phyloP scores from a whole-genome alignment of 1,284 basidiomycete species.

The Ustilago curta region DNA sequence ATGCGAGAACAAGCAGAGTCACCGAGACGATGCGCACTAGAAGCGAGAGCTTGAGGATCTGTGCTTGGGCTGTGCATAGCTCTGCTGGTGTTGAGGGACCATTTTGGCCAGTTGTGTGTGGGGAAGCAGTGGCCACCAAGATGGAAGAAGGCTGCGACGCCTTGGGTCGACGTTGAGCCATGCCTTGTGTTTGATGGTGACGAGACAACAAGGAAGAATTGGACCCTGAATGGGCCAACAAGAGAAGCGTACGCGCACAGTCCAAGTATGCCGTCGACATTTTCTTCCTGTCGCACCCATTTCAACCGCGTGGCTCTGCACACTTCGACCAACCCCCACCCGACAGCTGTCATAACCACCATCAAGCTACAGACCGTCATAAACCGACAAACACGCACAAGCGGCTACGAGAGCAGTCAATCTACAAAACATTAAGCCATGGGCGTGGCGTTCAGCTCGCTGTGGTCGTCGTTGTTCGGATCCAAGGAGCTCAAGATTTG shows the following conservation, averaged over 20 bases:
- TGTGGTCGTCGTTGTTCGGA: slow-evolving; percentile 72
- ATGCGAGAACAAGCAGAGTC: slow-evolving; percentile 25
- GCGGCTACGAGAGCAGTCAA: neutral
- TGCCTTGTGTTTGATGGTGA: slow-evolving; percentile 1
- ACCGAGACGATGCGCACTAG: slow-evolving; percentile 21
- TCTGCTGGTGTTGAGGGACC: neutral
- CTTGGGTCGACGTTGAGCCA: slow-evolving; percentile 14
- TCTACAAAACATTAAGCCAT: slow-evolving; percentile 27
- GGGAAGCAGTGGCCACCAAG: neutral
- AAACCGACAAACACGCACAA: neutral
- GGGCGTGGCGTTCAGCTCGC: slow-evolving; percentile 66
- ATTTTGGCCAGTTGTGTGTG: neutral
- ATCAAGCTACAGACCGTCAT: too few relatives aligned
- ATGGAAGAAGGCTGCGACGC: slow-evolving; percentile 6
- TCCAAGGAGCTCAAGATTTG: slow-evolving; percentile 72
- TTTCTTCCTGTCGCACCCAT: slow-evolving; percentile 27
- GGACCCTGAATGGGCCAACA: slow-evolving; percentile 22
- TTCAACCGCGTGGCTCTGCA: neutral
- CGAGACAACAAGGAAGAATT: neutral
- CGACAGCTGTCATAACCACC: neutral
- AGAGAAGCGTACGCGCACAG: slow-evolving; percentile 5
- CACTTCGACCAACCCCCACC: neutral
- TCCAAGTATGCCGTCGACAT: slow-evolving; percentile 6
- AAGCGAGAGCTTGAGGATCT: slow-evolving; percentile 28
- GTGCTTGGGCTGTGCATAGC: slow-evolving; percentile 9